Evolutionary conservation across 208 protist genomes (phyloP), one percentile per base, ranked within the genome.

Genomic region (Herpetomonas tarakana): DNA sequence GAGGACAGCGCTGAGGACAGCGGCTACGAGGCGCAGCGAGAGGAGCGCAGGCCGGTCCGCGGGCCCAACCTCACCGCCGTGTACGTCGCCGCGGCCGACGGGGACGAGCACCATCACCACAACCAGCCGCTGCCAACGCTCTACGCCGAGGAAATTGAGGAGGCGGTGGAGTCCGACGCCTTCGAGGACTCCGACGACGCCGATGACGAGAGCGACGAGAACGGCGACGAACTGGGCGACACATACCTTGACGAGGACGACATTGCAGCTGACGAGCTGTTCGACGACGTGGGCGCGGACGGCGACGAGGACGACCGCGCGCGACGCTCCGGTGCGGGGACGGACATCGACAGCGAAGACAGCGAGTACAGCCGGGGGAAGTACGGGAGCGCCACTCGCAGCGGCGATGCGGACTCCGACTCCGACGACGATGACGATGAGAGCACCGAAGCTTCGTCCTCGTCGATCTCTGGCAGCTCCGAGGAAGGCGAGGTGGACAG

Each of bases 111-210:
- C 31, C 25, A 61, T 52, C 14, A 25, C 11, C 39, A 59, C 19
- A 44, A 35, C 24, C 28, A 58, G 18, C 62, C 26, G 25, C 59
- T 78, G 52, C 65, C 75, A 14, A 22, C 70, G n/a, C 41, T 81
- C n/a, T 81, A 76, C 53, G 76, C 76, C 3, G 76, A 76, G 63
- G 76, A 88, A 52, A 81, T 76, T 38, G 81, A 78, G 58, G 76
- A 88, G 62, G 39, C 75, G 12, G 63, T 60, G 19, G 63, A 58
- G 58, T 58, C 58, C 2, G 71, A 54, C 31, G 62, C 27, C n/a
- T 29, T n/a, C 53, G 55, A 21, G 54, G 56, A 62, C 26, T 52
- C 46, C 46, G 22, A 26, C 11, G 58, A 52, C 24, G 29, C 22
- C 53, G 53, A 58, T 3, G 24, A 28, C 12, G 56, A 62, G 30